Conservation (phyloP, 1,284 basidiomycete species). For the Malassezia furfur region DNA sequence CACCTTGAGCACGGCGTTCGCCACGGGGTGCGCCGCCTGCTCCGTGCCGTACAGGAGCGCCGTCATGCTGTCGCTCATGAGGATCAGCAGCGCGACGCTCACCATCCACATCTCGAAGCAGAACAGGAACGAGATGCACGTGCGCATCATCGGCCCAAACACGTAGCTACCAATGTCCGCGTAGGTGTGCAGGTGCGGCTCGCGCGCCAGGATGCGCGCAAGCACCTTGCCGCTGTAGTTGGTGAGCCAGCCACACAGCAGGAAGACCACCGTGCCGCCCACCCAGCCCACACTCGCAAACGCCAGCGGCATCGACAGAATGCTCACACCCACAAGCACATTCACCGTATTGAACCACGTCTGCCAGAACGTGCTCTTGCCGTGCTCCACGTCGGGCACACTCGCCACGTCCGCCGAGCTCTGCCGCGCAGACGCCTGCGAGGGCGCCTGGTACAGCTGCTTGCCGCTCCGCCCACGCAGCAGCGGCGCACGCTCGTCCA, state of each 20-base stretch:
- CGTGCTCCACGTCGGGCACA: conserved; percentile 16
- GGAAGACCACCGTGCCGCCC: conserved; percentile 30
- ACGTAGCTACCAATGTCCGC: conserved; percentile 45
- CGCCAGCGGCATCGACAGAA: conserved; percentile 42
- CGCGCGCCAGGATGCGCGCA: conserved; percentile 39
- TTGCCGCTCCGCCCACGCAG: conserved; percentile 2
- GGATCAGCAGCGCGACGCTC: conserved; percentile 38
- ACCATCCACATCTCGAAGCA: conserved; percentile 45
- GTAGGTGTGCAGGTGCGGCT: conserved; percentile 39
- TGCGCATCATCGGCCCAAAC: conserved; percentile 34
- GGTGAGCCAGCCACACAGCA: conserved; percentile 37
- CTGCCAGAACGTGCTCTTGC: conserved; percentile 38
- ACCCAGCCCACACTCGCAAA: conserved; percentile 39
- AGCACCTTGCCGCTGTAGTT: conserved; percentile 46
- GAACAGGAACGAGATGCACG: conserved; percentile 40
- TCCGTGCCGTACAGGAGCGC: conserved; percentile 23
- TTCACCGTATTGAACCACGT: conserved; percentile 48
- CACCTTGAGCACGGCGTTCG: conserved; percentile 25
- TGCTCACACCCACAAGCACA: conserved; percentile 42
- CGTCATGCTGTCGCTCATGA: conserved; percentile 38
- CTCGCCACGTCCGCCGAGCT: background rate
- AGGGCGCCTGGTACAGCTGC: conserved; percentile 8
- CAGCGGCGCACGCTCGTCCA: conserved; percentile 11
- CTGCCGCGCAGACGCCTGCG: conserved; percentile 3
- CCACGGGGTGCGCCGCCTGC: background rate